Percentiles rank a stretch among this genome's conserved stretches.
Evolutionary conservation across 305 asterid species (phyloP).

Genomic region (Fraxinus platypoda): DNA sequence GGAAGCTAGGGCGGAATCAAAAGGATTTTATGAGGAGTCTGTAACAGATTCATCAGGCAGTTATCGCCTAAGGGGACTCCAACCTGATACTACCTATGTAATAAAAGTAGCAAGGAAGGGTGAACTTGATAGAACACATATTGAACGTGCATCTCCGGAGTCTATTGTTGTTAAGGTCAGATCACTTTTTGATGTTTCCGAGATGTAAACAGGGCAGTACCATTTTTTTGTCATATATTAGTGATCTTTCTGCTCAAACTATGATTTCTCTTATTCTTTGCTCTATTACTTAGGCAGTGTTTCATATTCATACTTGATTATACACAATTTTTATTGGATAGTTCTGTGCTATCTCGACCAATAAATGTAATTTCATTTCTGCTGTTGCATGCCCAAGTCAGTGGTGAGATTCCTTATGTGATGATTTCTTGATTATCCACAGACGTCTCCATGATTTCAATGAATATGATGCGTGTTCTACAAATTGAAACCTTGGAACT

Average conservation of each 20-base stretch:
- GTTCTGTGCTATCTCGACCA: slow-evolving; percentile 13
- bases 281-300: slow-evolving; percentile 6
- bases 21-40: slow-evolving; percentile 92
- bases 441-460: not conserved
- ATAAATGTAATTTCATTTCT: not conserved
- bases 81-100: slow-evolving; percentile 70
- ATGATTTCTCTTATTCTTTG: slow-evolving; percentile 13
- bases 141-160: slow-evolving; percentile 92
- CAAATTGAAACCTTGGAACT: not conserved
- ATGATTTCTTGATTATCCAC: not conserved
- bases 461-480: not conserved
- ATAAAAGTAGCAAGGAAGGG: slow-evolving; percentile 71
- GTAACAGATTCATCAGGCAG: slow-evolving; percentile 78
- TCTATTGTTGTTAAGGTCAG: slow-evolving; percentile 63
- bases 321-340: slow-evolving; percentile 8
- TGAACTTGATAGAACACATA: slow-evolving; percentile 42
- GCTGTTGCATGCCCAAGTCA: slow-evolving; percentile 3
- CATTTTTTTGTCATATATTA: not conserved
- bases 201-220: slow-evolving; percentile 17
- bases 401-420: not conserved
- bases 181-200: slow-evolving; percentile 15
- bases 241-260: slow-evolving; percentile 10
- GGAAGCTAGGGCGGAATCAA: slow-evolving; percentile 88
- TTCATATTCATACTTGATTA: slow-evolving; percentile 10
- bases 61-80: slow-evolving; percentile 91